Percentiles rank a stretch among this genome's conserved stretches.
Conservation (phyloP, 306 rosid species). For the Castanea mollissima region DNA sequence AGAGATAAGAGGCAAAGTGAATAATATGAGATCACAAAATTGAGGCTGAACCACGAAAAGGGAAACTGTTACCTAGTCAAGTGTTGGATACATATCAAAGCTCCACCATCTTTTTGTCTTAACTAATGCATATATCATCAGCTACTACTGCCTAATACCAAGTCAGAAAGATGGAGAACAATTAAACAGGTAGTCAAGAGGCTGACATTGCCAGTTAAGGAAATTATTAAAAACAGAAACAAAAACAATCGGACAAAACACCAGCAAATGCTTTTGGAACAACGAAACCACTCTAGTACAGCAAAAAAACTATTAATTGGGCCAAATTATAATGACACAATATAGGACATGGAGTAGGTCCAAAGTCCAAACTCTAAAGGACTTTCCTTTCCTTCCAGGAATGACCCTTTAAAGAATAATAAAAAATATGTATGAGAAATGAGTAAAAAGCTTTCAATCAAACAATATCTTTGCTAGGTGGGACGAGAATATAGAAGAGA, state of each 20-base stretch:
- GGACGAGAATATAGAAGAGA: background rate
- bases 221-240: background rate
- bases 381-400: background rate
- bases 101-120: background rate
- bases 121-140: background rate
- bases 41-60: background rate
- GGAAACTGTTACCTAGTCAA: background rate
- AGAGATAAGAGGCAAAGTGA: background rate
- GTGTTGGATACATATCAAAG: background rate
- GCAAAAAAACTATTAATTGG: background rate
- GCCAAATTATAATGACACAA: background rate
- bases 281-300: background rate
- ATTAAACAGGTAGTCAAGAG: conserved; percentile 16
- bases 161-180: background rate
- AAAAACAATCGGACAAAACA: background rate
- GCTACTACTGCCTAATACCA: background rate
- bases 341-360: background rate
- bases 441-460: background rate
- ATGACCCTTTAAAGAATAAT: background rate
- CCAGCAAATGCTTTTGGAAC: background rate
- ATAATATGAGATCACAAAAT: background rate
- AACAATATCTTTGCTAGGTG: background rate
- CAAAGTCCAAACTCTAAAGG: background rate
- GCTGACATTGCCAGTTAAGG: conserved; percentile 22
- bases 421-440: background rate